Evolutionary conservation across 2,329 filamentous ascomycete genomes (phyloP).

Genomic region (Fusarium solani-melongenae): DNA sequence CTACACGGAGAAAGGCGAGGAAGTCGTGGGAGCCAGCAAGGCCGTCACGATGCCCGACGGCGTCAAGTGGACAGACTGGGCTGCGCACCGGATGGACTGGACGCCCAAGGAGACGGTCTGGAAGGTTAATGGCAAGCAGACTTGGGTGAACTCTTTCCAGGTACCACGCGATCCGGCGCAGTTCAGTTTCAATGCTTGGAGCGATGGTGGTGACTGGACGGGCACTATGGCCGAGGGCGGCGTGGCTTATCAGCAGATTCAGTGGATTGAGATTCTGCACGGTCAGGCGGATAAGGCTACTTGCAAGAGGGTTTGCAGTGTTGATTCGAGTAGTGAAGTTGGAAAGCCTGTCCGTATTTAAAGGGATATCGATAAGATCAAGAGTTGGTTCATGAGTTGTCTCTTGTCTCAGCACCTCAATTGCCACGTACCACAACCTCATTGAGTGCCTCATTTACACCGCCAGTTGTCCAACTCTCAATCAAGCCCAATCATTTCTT

Average conservation of each 20-base stretch:
- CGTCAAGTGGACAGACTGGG: constrained; percentile 63
- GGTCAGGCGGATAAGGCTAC: constrained; percentile 47
- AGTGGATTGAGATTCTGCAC: constrained; percentile 70
- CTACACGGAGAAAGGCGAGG: constrained; percentile 55
- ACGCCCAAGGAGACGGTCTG: constrained; percentile 62
- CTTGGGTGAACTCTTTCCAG: constrained; percentile 63
- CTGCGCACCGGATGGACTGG: constrained; percentile 69
- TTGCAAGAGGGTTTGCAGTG: constrained; percentile 37
- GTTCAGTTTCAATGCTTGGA: constrained; percentile 69
- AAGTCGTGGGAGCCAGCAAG: constrained; percentile 56
- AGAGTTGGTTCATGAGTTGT: neutral
- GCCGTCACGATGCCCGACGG: constrained; percentile 56
- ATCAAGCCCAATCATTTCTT: neutral
- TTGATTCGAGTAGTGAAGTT: constrained; percentile 44
- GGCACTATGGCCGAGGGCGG: constrained; percentile 63
- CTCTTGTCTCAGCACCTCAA: neutral
- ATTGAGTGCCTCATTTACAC: neutral
- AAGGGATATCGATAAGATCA: neutral
- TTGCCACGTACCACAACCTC: neutral
- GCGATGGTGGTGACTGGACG: constrained; percentile 67
- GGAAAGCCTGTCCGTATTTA: constrained; percentile 52
- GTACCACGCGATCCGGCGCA: constrained; percentile 62
- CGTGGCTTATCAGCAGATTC: constrained; percentile 65
- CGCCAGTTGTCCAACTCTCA: neutral
- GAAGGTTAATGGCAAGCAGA: constrained; percentile 62